Evolutionary conservation across 257 asterid genomes (phyloP), one percentile per base, ranked within the genome.

Genomic region (Petrea volubilis): DNA sequence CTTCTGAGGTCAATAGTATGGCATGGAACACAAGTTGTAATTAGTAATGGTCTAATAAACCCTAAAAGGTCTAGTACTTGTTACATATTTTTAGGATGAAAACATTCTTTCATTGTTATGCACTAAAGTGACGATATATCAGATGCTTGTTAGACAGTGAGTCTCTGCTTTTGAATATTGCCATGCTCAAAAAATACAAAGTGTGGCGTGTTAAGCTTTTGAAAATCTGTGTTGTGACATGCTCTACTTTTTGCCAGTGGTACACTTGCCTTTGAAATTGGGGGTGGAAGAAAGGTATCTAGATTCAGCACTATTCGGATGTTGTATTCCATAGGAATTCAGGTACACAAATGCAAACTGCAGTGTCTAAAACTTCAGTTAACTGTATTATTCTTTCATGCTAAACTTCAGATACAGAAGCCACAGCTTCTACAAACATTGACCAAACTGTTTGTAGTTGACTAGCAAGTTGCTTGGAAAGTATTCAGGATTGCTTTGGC

Each of bases 221-320:
- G 33, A 68, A 33, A 40, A 66, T 58, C 73, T 62, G 29, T 44
- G 61, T 61, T 52, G 41, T 81, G 74, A 71, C 57, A 33, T 76
- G 76, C 71, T 64, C 55, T 71, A 40, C 50, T 14, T 77, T 33
- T 82, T 72, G 83, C 74, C 85, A 95, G 99, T 63, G 63, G 78
- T 56, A 77, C 82, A 29, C 93, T 92, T 82, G 97, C 95, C 76
- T 70, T 95, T 71, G 98, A 95, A 83, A 78, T 95, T 69, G 99
- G 99, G 11, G 98, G 97, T 65, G 99, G 99, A 70, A 87, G 97
- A 79, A 95, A 88, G 90, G 65, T 95, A 78, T 92, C 99, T 38
- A 84, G 85, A 62, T 90, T 84, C 81, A 88, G 98, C 82, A 83
- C 96, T 21, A 68, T 90, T 59, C 95, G 98, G 71, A 84, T 95